Percentiles rank a stretch among this genome's conserved stretches.
Evolutionary conservation across 1,284 basidiomycete species (phyloP).

Genomic region (Cutaneotrichosporon sp.): DNA sequence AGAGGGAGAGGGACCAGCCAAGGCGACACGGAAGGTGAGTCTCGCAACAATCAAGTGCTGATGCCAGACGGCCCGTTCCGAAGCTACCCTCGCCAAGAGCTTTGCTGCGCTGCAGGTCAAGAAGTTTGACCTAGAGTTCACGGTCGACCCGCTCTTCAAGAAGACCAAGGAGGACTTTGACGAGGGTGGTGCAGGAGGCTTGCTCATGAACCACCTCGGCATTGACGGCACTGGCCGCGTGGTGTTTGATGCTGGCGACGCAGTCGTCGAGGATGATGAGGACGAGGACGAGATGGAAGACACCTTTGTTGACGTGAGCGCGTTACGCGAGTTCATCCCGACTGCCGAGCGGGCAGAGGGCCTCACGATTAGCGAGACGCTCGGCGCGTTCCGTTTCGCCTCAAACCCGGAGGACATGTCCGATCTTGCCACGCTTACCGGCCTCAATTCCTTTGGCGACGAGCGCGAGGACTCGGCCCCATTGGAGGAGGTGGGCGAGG

Average conservation of each 20-base stretch:
- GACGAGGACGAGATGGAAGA: conserved; percentile 60
- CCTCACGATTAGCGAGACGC: conserved; percentile 73
- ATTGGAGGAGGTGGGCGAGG: neutral
- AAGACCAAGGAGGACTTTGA: conserved; percentile 99
- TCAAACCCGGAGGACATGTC: conserved; percentile 58
- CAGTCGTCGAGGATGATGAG: conserved; percentile 67
- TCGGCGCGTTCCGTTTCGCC: conserved; percentile 75
- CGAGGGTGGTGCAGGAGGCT: conserved; percentile 91
- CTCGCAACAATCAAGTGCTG: neutral
- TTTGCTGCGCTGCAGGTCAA: conserved; percentile 79
- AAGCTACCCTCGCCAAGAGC: conserved; percentile 81
- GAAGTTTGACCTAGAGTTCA: conserved; percentile 92
- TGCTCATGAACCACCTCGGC: conserved; percentile 90
- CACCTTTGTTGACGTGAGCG: conserved; percentile 56
- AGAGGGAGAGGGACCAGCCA: conserved; percentile 34
- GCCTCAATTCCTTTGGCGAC: conserved; percentile 33
- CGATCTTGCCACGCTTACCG: conserved; percentile 54
- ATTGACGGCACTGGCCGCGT: conserved; percentile 81
- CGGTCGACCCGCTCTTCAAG: conserved; percentile 92
- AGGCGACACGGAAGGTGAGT: conserved; percentile 41
- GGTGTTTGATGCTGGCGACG: conserved; percentile 95
- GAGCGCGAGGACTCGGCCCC: conserved; percentile 2
- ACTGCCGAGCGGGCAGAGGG: conserved; percentile 63
- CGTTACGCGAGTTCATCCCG: conserved; percentile 70
- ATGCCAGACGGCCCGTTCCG: conserved; percentile 62